phyloP scores from a whole-genome alignment of 495 filamentous ascomycete species.

The Talaromyces ruber region DNA sequence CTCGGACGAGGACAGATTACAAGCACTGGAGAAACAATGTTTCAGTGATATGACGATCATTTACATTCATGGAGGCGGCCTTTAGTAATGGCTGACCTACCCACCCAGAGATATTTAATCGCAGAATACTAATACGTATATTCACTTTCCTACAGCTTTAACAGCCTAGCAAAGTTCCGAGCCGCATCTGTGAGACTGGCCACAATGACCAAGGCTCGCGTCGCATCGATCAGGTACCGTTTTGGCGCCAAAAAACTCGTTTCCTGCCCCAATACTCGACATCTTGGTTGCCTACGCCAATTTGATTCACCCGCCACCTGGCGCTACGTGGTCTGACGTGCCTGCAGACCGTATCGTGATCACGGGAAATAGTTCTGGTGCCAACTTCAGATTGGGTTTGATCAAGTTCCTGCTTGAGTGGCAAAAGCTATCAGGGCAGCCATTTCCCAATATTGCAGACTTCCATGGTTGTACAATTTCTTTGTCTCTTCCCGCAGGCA shows the following conservation, averaged over 20 bases:
- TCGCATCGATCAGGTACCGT: conserved; percentile 57
- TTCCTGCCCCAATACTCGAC: conserved; percentile 58
- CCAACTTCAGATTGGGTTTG: conserved; percentile 51
- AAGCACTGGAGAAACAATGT: conserved; percentile 7
- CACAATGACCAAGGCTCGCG: conserved; percentile 23
- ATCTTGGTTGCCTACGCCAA: conserved; percentile 56
- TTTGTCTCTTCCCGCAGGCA: conserved; percentile 2
- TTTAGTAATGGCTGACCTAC: conserved; percentile 5
- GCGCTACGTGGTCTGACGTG: conserved; percentile 51
- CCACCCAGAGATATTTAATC: not conserved
- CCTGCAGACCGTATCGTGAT: conserved; percentile 50
- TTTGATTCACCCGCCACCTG: conserved; percentile 54
- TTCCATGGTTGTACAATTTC: not conserved
- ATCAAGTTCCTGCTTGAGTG: conserved; percentile 52
- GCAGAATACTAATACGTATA: not conserved
- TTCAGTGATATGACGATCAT: conserved; percentile 9
- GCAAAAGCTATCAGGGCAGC: conserved; percentile 20
- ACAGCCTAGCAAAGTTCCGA: conserved; percentile 10
- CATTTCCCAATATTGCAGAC: not conserved
- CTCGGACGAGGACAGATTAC: not conserved
- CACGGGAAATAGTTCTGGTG: conserved; percentile 62
- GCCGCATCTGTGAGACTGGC: conserved; percentile 13
- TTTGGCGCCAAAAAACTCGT: conserved; percentile 60
- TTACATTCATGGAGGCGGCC: conserved; percentile 13
- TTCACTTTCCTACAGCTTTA: conserved; percentile 2